A percentile compares a stretch with the other conserved stretches of the same genome.
Evolutionary conservation across 2,329 filamentous ascomycete species (phyloP).

Genomic region (Xylaria sp.): DNA sequence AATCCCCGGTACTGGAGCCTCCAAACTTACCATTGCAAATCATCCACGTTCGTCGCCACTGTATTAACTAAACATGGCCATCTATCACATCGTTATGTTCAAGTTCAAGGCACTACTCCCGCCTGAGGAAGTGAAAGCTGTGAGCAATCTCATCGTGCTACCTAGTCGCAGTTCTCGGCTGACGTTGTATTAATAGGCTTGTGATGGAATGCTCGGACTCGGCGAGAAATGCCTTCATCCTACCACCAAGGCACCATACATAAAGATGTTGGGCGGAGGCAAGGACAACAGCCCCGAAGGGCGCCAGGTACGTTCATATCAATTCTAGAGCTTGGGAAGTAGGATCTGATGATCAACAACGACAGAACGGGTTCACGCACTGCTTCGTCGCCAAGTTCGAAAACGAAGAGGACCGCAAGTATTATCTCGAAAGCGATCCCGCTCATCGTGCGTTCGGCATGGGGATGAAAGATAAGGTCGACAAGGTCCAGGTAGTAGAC

Average conservation of each 20-base stretch:
- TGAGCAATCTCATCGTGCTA: conserved; percentile 36
- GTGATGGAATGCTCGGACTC: conserved; percentile 57
- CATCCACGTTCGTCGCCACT: neutral
- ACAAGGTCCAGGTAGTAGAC: conserved; percentile 67
- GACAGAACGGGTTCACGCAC: conserved; percentile 71
- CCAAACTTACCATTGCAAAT: neutral
- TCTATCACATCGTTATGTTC: conserved; percentile 48
- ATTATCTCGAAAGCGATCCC: conserved; percentile 73
- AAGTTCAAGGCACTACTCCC: conserved; percentile 46
- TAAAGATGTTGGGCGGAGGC: conserved; percentile 67
- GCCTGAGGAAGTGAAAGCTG: conserved; percentile 47
- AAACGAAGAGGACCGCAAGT: conserved; percentile 71
- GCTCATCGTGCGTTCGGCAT: conserved; percentile 68
- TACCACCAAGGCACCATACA: conserved; percentile 66
- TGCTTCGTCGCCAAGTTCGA: conserved; percentile 75
- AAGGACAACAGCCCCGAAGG: conserved; percentile 71
- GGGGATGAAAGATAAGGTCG: conserved; percentile 58
- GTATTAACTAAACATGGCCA: conserved; percentile 42
- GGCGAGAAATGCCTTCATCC: conserved; percentile 70
- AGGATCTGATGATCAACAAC: neutral
- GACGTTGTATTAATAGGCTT: conserved; percentile 44
- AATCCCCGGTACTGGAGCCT: neutral
- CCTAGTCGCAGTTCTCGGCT: neutral
- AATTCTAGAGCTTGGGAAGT: neutral
- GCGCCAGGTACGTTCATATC: conserved; percentile 59